Conservation (phyloP, 2,329 filamentous ascomycete species). For the Colletotrichum plurivorum region DNA sequence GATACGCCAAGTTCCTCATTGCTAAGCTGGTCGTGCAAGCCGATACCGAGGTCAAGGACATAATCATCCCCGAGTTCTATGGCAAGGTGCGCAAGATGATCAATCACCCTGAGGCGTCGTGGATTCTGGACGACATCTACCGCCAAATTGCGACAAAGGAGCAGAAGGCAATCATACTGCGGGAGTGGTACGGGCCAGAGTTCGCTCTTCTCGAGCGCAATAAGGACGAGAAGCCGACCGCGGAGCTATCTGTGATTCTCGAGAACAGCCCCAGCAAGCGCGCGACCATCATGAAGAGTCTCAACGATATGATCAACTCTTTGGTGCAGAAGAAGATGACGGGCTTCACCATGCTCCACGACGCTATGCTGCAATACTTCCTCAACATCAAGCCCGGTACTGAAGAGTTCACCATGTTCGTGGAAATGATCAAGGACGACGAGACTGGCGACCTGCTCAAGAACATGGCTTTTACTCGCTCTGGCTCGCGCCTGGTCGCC, state of each 20-base stretch:
- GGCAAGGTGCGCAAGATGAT: slow-evolving; percentile 93
- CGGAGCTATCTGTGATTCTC: slow-evolving; percentile 83
- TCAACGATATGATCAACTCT: slow-evolving; percentile 89
- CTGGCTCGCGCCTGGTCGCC: slow-evolving; percentile 85
- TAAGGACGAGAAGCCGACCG: slow-evolving; percentile 67
- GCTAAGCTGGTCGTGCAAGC: slow-evolving; percentile 96
- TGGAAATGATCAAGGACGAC: slow-evolving; percentile 92
- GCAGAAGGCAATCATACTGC: slow-evolving; percentile 87
- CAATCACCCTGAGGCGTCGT: slow-evolving; percentile 95
- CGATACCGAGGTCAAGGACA: slow-evolving; percentile 86
- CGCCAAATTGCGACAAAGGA: slow-evolving; percentile 86
- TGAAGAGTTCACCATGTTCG: slow-evolving; percentile 87
- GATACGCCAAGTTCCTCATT: slow-evolving; percentile 97
- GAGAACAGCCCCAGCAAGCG: slow-evolving; percentile 87
- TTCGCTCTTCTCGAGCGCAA: slow-evolving; percentile 82
- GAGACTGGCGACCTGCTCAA: slow-evolving; percentile 91
- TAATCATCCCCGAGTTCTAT: slow-evolving; percentile 95
- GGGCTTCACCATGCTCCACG: slow-evolving; percentile 97
- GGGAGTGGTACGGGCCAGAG: slow-evolving; percentile 97
- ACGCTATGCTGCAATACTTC: slow-evolving; percentile 98
- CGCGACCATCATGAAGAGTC: slow-evolving; percentile 85
- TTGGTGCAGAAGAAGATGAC: slow-evolving; percentile 97
- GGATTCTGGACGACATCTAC: slow-evolving; percentile 98
- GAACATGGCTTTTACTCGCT: slow-evolving; percentile 96
- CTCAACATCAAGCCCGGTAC: slow-evolving; percentile 82